Base-by-base conservation (phyloP, 2,329 filamentous ascomycete species). In the Aspergillus luchuensis region DNA sequence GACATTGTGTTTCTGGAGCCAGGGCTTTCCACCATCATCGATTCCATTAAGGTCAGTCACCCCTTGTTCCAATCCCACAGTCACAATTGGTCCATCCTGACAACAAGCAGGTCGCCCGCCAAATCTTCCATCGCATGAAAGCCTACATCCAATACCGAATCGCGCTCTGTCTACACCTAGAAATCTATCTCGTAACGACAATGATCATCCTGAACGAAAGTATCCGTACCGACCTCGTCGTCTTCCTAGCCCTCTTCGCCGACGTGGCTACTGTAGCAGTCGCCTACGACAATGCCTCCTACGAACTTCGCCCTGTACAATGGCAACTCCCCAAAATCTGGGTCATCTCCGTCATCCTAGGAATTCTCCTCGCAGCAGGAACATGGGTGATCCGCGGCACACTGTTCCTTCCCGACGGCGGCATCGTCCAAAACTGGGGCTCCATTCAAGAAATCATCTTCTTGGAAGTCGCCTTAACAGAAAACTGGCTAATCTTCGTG, bases 401-500 rank as follows among this genome's bases (percentile, higher is more conserved):
- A 50, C 79, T 91, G 71, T 91, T 87, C 83, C 78, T 91, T 19
- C 78, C 80, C 60, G 86, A 85, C 75, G 89, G 89, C 72, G 89
- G 89, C 81, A 82, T 92, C 71, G 86, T 92, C 71, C 84, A 91
- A 79, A 89, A 89, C 80, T 91, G 85, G 71, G 89, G 89, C 74
- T 87, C 86, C 69, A 84, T 90, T 64, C 89, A 92, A 79, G 88
- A 89, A 71, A 88, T 91, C 60, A 83, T 96, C 76, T 96, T 96
- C 89, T 87, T 96, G 45, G 88, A 96, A 82, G 89, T 96, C 79
- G 92, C 91, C 19, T 87, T 96, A 62, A 93, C 92, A 70, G 91
- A 96, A 86, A 96, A 96, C 84, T 96, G 92, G 92, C 87, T 96
- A 60, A 96, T 96, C 81, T 96, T 96, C 85, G 94, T 96, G 80